Evolutionary conservation across 2,329 filamentous ascomycete species (phyloP), one percentile per base, ranked within the genome.

Genomic region (Lachnellula arida): DNA sequence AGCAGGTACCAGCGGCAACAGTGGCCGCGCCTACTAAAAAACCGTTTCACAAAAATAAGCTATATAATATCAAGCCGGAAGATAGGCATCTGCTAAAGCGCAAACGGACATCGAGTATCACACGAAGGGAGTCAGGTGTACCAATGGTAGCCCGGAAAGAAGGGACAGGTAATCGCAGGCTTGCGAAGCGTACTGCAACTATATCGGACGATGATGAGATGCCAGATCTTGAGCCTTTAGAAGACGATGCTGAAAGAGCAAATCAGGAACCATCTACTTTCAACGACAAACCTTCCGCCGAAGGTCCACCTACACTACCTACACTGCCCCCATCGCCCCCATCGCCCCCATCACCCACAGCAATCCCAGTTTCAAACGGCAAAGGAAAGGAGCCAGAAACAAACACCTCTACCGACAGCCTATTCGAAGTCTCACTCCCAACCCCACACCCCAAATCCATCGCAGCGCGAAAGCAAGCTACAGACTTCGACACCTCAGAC

Each of bases 11-110:
- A 22, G 39, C 35, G 11, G 25, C 9, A 19, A 37, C 42, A 12
- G 22, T 28, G 28, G 40, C 42, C 2, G 22, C 46, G 9, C 32
- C n/a, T 1, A 23, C 15, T 0, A 23, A 53, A 5, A 57, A 49
- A n/a, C 42, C 48, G 5, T 39, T 65, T 23, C 50, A 60, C 9
- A 65, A 66, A 44, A 49, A 28, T 6, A 64, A 63, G n/a, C 25
- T 65, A 23, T 59, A 67, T 28, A 44, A 12, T 4, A 17, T 44
- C 42, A 44, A 44, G 22, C 46, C 46, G 32, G 12, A 54, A 17
- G 47, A 39, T 2, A 35, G 8, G 6, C 22, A 46, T 11, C 28
- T 7, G 15, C 17, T 46, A 22, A 40, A n/a, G 19, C 39, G 39
- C 17, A 42, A 42, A 17, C 39, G 28, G 28, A 32, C 28, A 11